phyloP scores from a whole-genome alignment of 306 rosid genomes.

The Parietaria judaica region DNA sequence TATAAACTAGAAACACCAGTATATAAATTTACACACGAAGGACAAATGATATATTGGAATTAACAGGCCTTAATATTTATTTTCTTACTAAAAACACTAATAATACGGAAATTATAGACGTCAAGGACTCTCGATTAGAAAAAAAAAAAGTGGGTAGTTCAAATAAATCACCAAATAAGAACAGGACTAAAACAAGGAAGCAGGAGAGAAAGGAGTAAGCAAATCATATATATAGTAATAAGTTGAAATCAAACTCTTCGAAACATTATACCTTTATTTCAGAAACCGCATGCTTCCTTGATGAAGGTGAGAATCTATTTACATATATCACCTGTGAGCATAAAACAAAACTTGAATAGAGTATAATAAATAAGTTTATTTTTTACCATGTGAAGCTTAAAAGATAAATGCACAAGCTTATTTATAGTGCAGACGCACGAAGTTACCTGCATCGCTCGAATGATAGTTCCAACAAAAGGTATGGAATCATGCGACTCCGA shows the following conservation, averaged over 20 bases:
- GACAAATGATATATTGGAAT: too few relatives aligned
- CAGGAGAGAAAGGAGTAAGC: too few relatives aligned
- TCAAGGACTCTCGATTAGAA: too few relatives aligned
- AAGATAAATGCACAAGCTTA: constrained; percentile 7
- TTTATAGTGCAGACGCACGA: constrained; percentile 14
- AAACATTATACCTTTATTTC: constrained; percentile 94
- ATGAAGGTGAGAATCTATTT: constrained; percentile 64
- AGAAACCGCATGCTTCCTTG: constrained; percentile 68
- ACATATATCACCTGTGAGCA: constrained; percentile 81
- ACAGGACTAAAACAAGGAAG: too few relatives aligned
- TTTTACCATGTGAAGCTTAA: constrained; percentile 9
- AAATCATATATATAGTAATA: neutral
- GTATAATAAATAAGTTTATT: neutral
- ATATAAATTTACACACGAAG: too few relatives aligned
- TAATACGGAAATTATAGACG: too few relatives aligned
- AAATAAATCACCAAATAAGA: too few relatives aligned
- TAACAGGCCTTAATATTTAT: too few relatives aligned
- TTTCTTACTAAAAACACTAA: too few relatives aligned
- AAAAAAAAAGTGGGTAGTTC: too few relatives aligned
- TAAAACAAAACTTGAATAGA: constrained; percentile 12
- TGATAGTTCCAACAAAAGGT: constrained; percentile 91
- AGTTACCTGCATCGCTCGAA: constrained; percentile 97
- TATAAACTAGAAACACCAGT: too few relatives aligned
- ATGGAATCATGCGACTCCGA: constrained; percentile 90
- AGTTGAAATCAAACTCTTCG: constrained; percentile 18